Conservation (phyloP, 805 yeast species). For the Starmerella sirachaensis region DNA sequence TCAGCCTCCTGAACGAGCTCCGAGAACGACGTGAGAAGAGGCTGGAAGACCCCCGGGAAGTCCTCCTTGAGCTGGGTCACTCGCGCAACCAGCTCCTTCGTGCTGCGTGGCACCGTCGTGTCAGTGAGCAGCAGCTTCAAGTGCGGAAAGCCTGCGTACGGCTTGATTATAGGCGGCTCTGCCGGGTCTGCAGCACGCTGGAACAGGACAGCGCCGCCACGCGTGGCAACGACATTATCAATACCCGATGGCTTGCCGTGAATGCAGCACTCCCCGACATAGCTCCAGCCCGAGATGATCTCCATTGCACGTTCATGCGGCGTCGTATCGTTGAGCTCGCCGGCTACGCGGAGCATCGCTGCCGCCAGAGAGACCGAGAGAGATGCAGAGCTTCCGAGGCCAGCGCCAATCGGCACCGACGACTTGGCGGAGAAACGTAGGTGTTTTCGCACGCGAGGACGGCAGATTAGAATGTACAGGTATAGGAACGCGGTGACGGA, state of each 20-base stretch:
- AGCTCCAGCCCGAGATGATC: conserved; percentile 74
- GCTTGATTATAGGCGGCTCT: conserved; percentile 41
- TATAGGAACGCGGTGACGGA: conserved; percentile 80
- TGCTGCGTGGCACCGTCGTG: conserved; percentile 76
- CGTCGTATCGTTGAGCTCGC: conserved; percentile 32
- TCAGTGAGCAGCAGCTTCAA: conserved; percentile 67
- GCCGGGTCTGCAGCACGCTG: conserved; percentile 37
- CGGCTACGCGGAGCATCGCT: conserved; percentile 50
- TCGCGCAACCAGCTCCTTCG: conserved; percentile 68
- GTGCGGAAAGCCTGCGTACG: conserved; percentile 63
- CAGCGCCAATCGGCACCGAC: conserved; percentile 90
- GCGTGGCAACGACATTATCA: conserved; percentile 90
- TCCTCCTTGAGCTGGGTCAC: conserved; percentile 47
- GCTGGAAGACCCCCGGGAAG: conserved; percentile 43
- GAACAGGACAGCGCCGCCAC: conserved; percentile 90
- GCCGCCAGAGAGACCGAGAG: conserved; percentile 72
- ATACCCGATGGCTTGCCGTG: conserved; percentile 97
- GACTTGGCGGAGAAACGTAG: conserved; percentile 61
- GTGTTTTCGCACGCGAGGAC: background rate
- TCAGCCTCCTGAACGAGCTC: conserved; percentile 63
- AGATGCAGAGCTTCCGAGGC: conserved; percentile 89
- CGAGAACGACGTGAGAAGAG: conserved; percentile 67
- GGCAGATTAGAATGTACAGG: conserved; percentile 36
- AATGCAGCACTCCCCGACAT: conserved; percentile 85
- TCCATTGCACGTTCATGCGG: conserved; percentile 23